Percentiles rank a stretch among this genome's conserved stretches.
Evolutionary conservation across 192 early-diverging fungal species (phyloP).

Genomic region (Physocladia obscura): DNA sequence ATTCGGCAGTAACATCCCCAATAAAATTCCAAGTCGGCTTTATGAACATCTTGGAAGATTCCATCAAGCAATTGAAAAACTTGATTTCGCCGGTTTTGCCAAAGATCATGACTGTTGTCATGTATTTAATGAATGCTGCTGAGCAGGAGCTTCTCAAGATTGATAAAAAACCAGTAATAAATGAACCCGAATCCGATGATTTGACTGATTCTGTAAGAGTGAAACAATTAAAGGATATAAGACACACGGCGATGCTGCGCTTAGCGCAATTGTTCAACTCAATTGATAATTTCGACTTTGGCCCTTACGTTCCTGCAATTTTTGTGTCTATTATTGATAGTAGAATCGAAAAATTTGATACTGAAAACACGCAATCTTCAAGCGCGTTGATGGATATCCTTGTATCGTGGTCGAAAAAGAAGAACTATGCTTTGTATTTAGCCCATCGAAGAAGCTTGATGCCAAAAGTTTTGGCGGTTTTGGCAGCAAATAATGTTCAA

Average conservation of each 20-base stretch:
- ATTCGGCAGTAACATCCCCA: background rate
- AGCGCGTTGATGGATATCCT: constrained; percentile 79
- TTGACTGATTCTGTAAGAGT: constrained; percentile 8
- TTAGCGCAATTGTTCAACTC: constrained; percentile 72
- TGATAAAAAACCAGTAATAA: background rate
- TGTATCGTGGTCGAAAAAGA: constrained; percentile 69
- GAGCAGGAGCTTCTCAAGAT: constrained; percentile 48
- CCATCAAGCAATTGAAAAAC: constrained; percentile 78
- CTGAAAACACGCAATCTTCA: constrained; percentile 87
- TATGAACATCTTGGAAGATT: constrained; percentile 74
- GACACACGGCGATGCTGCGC: constrained; percentile 72
- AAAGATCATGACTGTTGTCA: constrained; percentile 68
- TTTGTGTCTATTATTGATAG: constrained; percentile 69
- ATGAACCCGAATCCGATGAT: too few species aligned
- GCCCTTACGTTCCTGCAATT: constrained; percentile 72
- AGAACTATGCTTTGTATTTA: constrained; percentile 67
- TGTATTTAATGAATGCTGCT: constrained; percentile 71
- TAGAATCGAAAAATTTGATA: constrained; percentile 66
- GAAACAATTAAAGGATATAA: constrained; percentile 62
- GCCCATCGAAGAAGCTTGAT: constrained; percentile 66
- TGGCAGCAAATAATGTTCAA: constrained; percentile 80
- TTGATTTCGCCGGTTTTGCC: constrained; percentile 71
- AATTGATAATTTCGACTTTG: constrained; percentile 75
- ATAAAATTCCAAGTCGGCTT: constrained; percentile 77
- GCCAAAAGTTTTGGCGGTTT: constrained; percentile 65